Conservation (phyloP, 805 yeast genomes). For the Peterozyma toletana region DNA sequence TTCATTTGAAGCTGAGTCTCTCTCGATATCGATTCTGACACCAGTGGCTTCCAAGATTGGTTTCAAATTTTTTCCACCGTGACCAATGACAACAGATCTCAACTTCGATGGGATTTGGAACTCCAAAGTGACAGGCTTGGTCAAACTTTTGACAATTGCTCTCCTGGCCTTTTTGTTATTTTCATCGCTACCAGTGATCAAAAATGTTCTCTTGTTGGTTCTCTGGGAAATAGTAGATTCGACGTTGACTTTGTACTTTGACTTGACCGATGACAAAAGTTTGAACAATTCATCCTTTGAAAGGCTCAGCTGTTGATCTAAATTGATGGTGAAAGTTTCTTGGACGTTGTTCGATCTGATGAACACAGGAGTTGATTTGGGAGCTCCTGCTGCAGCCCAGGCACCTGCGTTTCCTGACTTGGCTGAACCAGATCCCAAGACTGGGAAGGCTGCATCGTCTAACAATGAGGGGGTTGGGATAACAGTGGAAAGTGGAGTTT, state of each 20-base stretch:
- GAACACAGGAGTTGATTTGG: conserved; percentile 16
- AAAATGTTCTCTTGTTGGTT: conserved; percentile 73
- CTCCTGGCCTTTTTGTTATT: conserved; percentile 66
- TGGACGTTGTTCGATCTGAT: conserved; percentile 58
- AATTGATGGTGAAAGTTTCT: conserved; percentile 71
- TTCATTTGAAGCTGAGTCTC: conserved; percentile 16
- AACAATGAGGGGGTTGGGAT: conserved; percentile 30
- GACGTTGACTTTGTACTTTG: conserved; percentile 54
- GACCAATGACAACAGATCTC: conserved; percentile 77
- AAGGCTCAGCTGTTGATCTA: conserved; percentile 59
- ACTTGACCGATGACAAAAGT: conserved; percentile 56
- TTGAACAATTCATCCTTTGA: conserved; percentile 62
- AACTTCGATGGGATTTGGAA: conserved; percentile 71
- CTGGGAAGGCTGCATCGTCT: conserved; percentile 58
- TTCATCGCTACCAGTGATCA: conserved; percentile 68
- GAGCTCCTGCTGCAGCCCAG: conserved; percentile 12
- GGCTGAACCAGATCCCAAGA: conserved; percentile 44
- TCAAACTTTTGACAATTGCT: conserved; percentile 66
- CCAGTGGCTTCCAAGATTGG: conserved; percentile 67
- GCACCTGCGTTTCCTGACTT: conserved; percentile 34
- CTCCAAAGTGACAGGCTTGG: conserved; percentile 59
- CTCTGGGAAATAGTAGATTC: conserved; percentile 78
- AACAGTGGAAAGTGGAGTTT: conserved; percentile 4
- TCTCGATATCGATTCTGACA: conserved; percentile 65
- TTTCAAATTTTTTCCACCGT: conserved; percentile 75